Conservation (phyloP, 2,329 filamentous ascomycete genomes). For the Macrophomina tecta region DNA sequence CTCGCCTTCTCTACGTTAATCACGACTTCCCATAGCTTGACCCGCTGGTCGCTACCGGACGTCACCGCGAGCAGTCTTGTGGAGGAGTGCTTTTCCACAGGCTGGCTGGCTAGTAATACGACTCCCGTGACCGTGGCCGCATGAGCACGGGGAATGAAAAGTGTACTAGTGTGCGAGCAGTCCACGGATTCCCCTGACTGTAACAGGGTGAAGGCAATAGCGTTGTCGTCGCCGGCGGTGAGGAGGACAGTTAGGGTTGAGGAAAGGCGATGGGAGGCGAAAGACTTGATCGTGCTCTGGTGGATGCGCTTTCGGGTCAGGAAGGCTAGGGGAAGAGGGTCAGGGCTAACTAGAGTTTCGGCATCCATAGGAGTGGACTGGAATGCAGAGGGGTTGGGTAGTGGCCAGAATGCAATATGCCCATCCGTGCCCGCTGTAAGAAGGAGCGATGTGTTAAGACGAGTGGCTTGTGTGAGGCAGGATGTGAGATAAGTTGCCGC, state of each 20-base stretch:
- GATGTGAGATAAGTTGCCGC: slow-evolving; percentile 54
- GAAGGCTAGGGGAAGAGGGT: not conserved
- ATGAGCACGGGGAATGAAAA: slow-evolving; percentile 66
- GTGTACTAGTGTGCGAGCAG: slow-evolving; percentile 34
- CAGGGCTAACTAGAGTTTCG: not conserved
- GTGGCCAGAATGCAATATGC: slow-evolving; percentile 67
- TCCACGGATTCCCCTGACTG: slow-evolving; percentile 30
- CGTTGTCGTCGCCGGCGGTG: slow-evolving; percentile 89
- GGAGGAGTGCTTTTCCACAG: not conserved
- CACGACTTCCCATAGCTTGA: slow-evolving; percentile 54
- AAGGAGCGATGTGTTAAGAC: slow-evolving; percentile 49
- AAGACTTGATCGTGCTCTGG: slow-evolving; percentile 77
- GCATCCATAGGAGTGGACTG: not conserved
- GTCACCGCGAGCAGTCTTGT: slow-evolving; percentile 39
- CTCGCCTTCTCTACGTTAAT: not conserved
- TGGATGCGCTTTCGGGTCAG: slow-evolving; percentile 62
- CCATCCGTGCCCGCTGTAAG: slow-evolving; percentile 85
- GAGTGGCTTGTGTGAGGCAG: slow-evolving; percentile 72
- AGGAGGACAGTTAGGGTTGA: slow-evolving; percentile 58
- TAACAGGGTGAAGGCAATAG: slow-evolving; percentile 65
- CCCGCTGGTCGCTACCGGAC: slow-evolving; percentile 55
- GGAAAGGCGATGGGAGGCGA: slow-evolving; percentile 44
- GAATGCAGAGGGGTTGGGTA: slow-evolving; percentile 35
- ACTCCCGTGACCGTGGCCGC: slow-evolving; percentile 71
- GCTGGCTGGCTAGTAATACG: slow-evolving; percentile 47